These are phyloP conservation scores for Arabis alpina DNA, from an alignment of 345 rosid species.

Conservation along the genomic window DNA sequence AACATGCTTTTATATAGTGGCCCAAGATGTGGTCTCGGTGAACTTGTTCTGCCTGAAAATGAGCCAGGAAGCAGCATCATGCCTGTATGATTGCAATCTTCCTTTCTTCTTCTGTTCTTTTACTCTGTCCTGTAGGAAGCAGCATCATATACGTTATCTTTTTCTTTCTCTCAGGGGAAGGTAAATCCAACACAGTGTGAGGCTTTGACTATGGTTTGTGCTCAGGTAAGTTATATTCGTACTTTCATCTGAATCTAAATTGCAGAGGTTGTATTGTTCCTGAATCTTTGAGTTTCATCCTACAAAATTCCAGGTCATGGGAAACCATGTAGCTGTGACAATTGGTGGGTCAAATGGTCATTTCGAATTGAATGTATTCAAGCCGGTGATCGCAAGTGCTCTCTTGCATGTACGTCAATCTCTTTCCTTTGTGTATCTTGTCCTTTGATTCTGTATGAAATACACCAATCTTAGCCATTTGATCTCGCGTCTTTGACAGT, in stretches of 20 bases:
- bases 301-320: conserved; percentile 72
- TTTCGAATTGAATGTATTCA: conserved; percentile 91
- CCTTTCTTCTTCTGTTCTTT: conserved; percentile 22
- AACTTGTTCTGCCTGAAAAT: conserved; percentile 97
- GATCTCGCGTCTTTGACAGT: conserved; percentile 50
- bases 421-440: background rate
- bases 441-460: background rate
- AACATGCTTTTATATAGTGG: conserved; percentile 61
- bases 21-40: conserved; percentile 98
- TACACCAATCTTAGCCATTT: background rate
- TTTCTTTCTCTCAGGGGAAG: conserved; percentile 74
- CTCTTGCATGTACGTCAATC: conserved; percentile 71
- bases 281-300: conserved; percentile 12
- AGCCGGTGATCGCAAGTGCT: conserved; percentile 92
- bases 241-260: conserved; percentile 11
- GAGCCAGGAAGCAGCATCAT: conserved; percentile 99
- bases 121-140: too few relatives aligned
- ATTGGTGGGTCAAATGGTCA: conserved; percentile 98
- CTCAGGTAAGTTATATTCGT: conserved; percentile 65
- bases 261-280: conserved; percentile 8
- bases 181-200: conserved; percentile 99
- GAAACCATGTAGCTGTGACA: conserved; percentile 87
- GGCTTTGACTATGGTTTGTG: conserved; percentile 98
- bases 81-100: conserved; percentile 65
- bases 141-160: conserved; percentile 20